Evolutionary conservation across 768 basidiomycete genomes (phyloP).

Genomic region (Neoboletus magnificus): DNA sequence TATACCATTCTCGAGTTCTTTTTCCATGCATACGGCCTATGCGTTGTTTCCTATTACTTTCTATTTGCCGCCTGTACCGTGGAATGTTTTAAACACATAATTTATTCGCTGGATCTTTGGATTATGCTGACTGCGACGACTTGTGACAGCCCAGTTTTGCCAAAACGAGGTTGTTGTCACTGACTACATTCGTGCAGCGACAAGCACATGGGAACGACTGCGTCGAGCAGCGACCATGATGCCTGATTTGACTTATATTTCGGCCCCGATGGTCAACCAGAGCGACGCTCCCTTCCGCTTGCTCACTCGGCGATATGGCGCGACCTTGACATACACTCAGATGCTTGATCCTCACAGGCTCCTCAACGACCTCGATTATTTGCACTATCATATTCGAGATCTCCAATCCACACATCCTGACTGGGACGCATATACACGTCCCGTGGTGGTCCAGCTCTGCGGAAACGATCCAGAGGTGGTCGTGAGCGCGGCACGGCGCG

Average conservation of each 20-base stretch:
- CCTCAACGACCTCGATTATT: conserved; percentile 60
- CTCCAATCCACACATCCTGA: conserved; percentile 31
- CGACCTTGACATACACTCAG: conserved; percentile 71
- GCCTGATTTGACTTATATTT: conserved; percentile 39
- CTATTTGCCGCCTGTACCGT: conserved; percentile 17
- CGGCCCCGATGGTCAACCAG: conserved; percentile 79
- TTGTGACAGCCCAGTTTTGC: background rate
- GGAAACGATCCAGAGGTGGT: conserved; percentile 66
- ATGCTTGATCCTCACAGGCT: conserved; percentile 68
- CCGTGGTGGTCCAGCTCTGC: conserved; percentile 70
- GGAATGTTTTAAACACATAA: conserved; percentile 11
- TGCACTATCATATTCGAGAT: conserved; percentile 60
- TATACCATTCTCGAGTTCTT: conserved; percentile 18
- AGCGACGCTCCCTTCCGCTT: conserved; percentile 73
- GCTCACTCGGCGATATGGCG: conserved; percentile 58
- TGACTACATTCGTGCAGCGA: background rate
- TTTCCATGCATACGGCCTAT: background rate
- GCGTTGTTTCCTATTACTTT: background rate
- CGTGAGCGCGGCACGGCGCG: conserved; percentile 55
- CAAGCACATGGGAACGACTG: background rate
- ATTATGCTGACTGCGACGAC: too few species aligned
- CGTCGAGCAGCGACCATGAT: conserved; percentile 8
- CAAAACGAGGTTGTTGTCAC: background rate
- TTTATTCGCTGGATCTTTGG: conserved; percentile 9
- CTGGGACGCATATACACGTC: conserved; percentile 31